Conservation (phyloP, 805 yeast species). For the Ogataea nitratoaversa region DNA sequence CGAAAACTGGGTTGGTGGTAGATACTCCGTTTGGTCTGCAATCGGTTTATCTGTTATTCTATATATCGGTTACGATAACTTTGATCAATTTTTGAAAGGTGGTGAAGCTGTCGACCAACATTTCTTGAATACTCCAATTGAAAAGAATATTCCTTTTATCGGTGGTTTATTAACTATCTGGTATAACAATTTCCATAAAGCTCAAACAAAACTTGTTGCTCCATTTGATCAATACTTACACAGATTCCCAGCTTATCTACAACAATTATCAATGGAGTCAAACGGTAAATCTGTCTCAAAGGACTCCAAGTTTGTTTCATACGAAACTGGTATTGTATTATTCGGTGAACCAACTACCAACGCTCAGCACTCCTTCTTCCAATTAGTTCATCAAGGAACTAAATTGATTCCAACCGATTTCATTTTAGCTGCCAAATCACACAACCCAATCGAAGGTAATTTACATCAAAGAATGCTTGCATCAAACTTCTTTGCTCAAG, state of each 20-base stretch:
- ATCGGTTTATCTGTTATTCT: constrained; percentile 94
- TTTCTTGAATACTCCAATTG: constrained; percentile 78
- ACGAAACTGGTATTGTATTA: constrained; percentile 92
- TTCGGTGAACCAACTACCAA: constrained; percentile 99
- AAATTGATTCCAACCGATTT: constrained; percentile 96
- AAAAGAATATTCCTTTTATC: constrained; percentile 84
- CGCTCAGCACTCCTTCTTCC: constrained; percentile 99
- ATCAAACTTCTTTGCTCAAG: constrained; percentile 98
- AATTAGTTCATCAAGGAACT: constrained; percentile 98
- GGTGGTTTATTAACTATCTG: constrained; percentile 95
- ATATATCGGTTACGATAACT: constrained; percentile 93
- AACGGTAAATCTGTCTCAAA: constrained; percentile 97
- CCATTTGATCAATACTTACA: constrained; percentile 99
- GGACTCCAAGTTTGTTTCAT: constrained; percentile 84
- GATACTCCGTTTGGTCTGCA: constrained; percentile 99
- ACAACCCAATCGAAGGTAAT: constrained; percentile 93
- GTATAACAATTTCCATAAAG: constrained; percentile 98
- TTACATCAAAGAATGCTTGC: constrained; percentile 97
- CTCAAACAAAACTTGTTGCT: constrained; percentile 97
- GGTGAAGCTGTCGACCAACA: constrained; percentile 97
- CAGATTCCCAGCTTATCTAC: constrained; percentile 99
- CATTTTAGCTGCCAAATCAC: constrained; percentile 94
- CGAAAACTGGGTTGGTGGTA: constrained; percentile 99
- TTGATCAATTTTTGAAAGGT: constrained; percentile 88
- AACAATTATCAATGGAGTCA: constrained; percentile 98